Evolutionary conservation across 2,329 filamentous ascomycete species (phyloP).

Genomic region (Thielaviopsis musarum): DNA sequence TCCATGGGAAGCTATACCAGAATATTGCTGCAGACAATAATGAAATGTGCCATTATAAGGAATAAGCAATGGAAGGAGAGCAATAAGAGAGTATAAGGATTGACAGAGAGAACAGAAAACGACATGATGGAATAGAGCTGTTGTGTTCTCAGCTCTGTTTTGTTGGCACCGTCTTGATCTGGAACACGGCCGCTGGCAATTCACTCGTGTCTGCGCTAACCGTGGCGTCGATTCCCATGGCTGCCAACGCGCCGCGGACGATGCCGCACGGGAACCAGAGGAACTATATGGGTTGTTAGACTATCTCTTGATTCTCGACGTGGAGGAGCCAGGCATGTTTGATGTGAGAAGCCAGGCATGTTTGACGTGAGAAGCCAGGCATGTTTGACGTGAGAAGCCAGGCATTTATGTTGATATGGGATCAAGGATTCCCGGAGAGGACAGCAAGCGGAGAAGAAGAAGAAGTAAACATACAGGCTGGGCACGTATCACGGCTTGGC

Average conservation of each 20-base stretch:
- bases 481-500: conserved; percentile 55
- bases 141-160: conserved; percentile 29
- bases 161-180: conserved; percentile 68
- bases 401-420: no score
- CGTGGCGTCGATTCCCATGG: conserved; percentile 74
- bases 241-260: conserved; percentile 80
- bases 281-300: conserved; percentile 37
- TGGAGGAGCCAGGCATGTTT: no score
- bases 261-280: conserved; percentile 92
- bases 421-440: no score
- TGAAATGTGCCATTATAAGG: no score
- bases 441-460: no score
- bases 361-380: no score
- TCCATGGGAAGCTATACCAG: no score
- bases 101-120: not conserved
- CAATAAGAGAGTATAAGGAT: not conserved
- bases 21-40: no score
- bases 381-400: no score
- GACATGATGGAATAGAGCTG: not conserved
- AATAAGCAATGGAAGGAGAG: no score
- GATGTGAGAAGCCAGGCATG: no score
- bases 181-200: conserved; percentile 78
- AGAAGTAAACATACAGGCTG: conserved; percentile 49
- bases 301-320: no score
- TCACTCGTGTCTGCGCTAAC: conserved; percentile 84